phyloP scores from a whole-genome alignment of 176 grass and related monocot species.

The Ampelocalamus luodianensis region DNA sequence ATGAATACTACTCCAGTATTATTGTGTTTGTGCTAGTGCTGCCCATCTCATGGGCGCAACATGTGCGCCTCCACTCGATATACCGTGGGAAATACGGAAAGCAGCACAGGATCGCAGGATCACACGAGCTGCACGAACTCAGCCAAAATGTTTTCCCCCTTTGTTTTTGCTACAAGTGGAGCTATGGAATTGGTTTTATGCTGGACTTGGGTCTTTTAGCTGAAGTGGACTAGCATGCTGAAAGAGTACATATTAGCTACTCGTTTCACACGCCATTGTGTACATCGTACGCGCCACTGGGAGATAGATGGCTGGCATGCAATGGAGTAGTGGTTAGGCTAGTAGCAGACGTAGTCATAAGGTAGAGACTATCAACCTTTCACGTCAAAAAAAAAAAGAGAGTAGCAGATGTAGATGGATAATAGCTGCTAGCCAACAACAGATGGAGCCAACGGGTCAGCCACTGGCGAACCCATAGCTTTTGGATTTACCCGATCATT shows the following conservation, averaged over 20 bases:
- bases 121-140: not conserved
- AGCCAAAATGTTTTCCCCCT: not conserved
- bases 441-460: not conserved
- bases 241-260: not conserved
- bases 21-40: not conserved
- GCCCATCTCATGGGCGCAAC: not conserved
- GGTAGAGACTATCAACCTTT: no score
- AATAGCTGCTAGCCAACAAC: no score
- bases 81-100: slow-evolving; percentile 24
- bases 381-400: no score
- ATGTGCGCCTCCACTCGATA: not conserved
- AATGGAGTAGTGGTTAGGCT: not conserved
- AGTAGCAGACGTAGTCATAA: not conserved
- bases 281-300: not conserved
- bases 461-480: no score
- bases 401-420: not conserved
- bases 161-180: not conserved
- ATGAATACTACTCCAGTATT: not conserved
- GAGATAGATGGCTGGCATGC: not conserved
- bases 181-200: not conserved
- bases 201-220: not conserved
- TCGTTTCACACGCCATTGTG: not conserved
- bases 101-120: not conserved
- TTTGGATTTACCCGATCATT: not conserved
- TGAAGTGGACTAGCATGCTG: not conserved